Percentiles rank a stretch among this genome's conserved stretches.
Evolutionary conservation across 2,329 filamentous ascomycete genomes (phyloP).

Genomic region (Bertia moriformis): DNA sequence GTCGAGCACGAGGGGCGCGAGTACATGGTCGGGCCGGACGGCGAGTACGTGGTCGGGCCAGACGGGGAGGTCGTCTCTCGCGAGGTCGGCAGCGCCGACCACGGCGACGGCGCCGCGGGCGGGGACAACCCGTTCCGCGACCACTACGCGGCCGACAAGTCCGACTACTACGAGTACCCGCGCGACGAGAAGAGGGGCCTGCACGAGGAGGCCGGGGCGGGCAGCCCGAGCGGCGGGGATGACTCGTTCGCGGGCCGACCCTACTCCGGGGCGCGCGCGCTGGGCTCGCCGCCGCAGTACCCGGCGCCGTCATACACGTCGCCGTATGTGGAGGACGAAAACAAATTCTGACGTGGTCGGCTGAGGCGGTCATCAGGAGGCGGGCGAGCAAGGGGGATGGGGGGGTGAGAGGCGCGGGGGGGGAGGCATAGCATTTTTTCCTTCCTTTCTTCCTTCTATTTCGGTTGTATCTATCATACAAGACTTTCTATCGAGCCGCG

Average conservation of each 20-base stretch:
- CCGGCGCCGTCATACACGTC: not conserved
- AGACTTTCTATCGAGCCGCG: too few relatives aligned
- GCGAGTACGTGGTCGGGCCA: constrained; percentile 9
- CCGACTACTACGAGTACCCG: too few relatives aligned
- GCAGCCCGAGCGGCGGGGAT: too few relatives aligned
- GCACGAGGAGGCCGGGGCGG: not conserved
- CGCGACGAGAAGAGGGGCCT: not conserved
- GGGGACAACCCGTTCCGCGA: not conserved
- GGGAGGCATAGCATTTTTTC: too few relatives aligned
- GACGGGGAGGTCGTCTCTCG: constrained; percentile 7
- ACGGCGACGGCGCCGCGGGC: not conserved
- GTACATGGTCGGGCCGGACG: constrained; percentile 5
- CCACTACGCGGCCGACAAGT: too few relatives aligned
- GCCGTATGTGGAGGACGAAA: not conserved
- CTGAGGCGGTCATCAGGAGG: not conserved
- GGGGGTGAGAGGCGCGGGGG: too few relatives aligned
- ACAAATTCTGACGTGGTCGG: not conserved
- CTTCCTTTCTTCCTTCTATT: too few relatives aligned
- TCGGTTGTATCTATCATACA: too few relatives aligned
- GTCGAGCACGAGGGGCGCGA: constrained; percentile 8
- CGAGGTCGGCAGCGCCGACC: not conserved
- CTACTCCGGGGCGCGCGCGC: too few relatives aligned
- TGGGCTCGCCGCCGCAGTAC: not conserved
- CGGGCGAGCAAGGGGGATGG: too few relatives aligned
- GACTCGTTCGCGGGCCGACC: not conserved